Evolutionary conservation across 768 basidiomycete species (phyloP).

Genomic region (Russula earlei): DNA sequence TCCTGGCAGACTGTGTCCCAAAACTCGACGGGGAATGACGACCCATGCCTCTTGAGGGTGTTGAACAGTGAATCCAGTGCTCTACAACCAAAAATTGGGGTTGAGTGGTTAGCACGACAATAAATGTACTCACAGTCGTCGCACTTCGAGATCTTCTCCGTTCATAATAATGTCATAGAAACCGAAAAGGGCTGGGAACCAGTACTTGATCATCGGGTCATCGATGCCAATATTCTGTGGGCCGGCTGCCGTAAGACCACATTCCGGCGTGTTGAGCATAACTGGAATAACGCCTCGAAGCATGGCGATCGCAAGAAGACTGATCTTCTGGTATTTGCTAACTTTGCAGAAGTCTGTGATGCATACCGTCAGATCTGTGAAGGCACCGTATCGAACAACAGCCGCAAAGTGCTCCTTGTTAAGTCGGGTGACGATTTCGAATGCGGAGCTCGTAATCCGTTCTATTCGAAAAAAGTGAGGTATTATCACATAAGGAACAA

Average conservation of each 20-base stretch:
- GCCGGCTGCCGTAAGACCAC: conserved; percentile 31
- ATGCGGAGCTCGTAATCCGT: conserved; percentile 85
- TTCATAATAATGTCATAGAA: conserved; percentile 99
- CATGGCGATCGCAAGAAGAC: conserved; percentile 93
- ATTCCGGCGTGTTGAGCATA: conserved; percentile 80
- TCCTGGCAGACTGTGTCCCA: conserved; percentile 98
- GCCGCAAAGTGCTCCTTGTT: conserved; percentile 84
- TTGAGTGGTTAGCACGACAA: background rate
- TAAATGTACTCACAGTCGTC: conserved; percentile 65
- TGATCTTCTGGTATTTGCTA: conserved; percentile 98
- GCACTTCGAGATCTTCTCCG: conserved; percentile 95
- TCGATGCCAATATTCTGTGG: conserved; percentile 39
- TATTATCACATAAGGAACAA: background rate
- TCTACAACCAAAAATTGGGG: conserved; percentile 34
- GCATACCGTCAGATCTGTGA: conserved; percentile 93
- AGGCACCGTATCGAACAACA: conserved; percentile 91
- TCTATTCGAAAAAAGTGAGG: conserved; percentile 38
- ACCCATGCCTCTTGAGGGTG: conserved; percentile 84
- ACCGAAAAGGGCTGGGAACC: conserved; percentile 95
- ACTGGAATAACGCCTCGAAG: conserved; percentile 85
- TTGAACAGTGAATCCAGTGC: conserved; percentile 95
- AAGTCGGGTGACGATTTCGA: conserved; percentile 88
- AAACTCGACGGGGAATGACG: conserved; percentile 79
- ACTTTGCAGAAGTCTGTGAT: conserved; percentile 99
- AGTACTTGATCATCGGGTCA: conserved; percentile 90